phyloP scores from a whole-genome alignment of 208 protist genomes.

The Acanthamoeba castellanii region DNA sequence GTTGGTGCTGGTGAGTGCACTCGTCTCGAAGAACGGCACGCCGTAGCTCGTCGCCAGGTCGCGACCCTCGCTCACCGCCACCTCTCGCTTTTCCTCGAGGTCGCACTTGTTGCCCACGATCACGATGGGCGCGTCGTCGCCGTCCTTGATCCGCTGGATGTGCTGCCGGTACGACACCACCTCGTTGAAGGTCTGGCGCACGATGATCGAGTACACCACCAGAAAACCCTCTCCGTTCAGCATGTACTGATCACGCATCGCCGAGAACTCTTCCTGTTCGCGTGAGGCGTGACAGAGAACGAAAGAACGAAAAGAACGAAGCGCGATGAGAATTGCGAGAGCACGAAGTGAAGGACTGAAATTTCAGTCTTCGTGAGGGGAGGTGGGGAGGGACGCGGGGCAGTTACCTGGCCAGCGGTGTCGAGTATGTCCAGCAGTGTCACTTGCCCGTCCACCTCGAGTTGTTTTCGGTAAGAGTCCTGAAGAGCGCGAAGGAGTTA shows the following conservation, averaged over 20 bases:
- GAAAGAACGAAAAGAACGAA: not conserved
- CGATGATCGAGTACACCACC: slow-evolving; percentile 86
- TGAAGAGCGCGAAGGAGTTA: not conserved
- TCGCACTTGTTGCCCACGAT: slow-evolving; percentile 83
- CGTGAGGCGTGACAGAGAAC: not conserved
- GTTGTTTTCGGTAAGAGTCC: slow-evolving; percentile 80
- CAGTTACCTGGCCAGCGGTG: slow-evolving; percentile 88
- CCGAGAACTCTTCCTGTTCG: slow-evolving; percentile 67
- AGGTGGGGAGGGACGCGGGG: not conserved
- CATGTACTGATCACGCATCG: slow-evolving; percentile 60
- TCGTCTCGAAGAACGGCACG: slow-evolving; percentile 44
- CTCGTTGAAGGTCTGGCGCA: slow-evolving; percentile 87
- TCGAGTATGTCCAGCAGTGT: slow-evolving; percentile 91
- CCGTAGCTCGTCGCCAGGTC: slow-evolving; percentile 69
- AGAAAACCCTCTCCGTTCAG: slow-evolving; percentile 81
- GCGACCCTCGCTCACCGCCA: slow-evolving; percentile 48
- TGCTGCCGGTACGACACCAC: slow-evolving; percentile 85
- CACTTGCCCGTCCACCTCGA: slow-evolving; percentile 88
- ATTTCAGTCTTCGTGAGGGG: not conserved
- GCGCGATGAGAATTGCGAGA: not conserved
- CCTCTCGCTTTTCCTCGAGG: slow-evolving; percentile 65
- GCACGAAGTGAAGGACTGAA: not conserved
- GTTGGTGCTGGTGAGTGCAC: not conserved
- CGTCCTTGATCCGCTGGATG: slow-evolving; percentile 89
- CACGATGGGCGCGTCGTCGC: slow-evolving; percentile 71